Conservation (phyloP, 1,139 yeast genomes). For the Komagataea norvegica region DNA sequence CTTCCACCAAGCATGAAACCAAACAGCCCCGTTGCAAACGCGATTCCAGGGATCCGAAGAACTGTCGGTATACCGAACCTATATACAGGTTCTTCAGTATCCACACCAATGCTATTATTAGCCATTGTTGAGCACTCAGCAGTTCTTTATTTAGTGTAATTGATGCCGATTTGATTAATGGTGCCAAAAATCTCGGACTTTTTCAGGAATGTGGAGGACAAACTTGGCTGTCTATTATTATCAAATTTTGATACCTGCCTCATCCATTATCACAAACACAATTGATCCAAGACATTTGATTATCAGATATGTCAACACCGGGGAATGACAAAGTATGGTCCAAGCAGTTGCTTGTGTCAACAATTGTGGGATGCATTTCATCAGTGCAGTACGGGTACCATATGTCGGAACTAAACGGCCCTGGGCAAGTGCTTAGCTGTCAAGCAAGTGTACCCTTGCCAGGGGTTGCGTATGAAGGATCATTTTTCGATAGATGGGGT, state of each 20-base stretch:
- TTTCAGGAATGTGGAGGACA: no score
- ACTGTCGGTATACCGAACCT: conserved; percentile 39
- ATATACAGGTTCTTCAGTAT: no score
- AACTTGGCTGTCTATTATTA: no score
- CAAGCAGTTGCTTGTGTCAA: conserved; percentile 27
- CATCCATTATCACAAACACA: no score
- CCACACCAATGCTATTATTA: conserved; percentile 10
- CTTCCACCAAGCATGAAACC: conserved; percentile 64
- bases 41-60: conserved; percentile 35
- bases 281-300: no score
- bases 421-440: conserved; percentile 60
- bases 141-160: no score
- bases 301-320: not conserved
- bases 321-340: conserved; percentile 2
- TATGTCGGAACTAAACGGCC: conserved; percentile 85
- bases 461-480: conserved; percentile 24
- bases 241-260: no score
- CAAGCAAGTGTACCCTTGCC: conserved; percentile 25
- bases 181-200: no score
- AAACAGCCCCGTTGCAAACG: conserved; percentile 40
- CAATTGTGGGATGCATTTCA: conserved; percentile 55
- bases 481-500: conserved; percentile 28
- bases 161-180: no score
- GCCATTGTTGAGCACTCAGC: no score
- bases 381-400: conserved; percentile 90